These are phyloP conservation scores for Waitea zeae DNA, from an alignment of 1,284 basidiomycete genomes.

Conservation along the genomic window DNA sequence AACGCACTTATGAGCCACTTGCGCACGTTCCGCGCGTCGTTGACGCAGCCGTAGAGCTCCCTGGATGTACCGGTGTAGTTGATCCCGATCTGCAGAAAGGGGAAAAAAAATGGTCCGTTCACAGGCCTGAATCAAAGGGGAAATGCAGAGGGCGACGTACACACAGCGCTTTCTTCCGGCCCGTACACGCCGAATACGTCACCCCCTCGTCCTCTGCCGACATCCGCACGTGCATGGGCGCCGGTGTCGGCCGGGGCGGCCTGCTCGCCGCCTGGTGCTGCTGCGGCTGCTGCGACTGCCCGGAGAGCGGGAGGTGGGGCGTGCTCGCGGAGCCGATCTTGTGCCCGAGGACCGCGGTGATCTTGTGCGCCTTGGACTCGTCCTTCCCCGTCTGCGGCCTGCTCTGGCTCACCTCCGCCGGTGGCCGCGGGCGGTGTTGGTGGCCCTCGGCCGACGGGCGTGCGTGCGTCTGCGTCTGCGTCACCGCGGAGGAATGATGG, in stretches of 20 bases:
- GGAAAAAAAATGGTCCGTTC: not conserved
- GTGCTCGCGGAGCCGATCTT: too few species aligned
- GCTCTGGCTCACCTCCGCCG: too few species aligned
- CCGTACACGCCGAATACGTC: constrained; percentile 56
- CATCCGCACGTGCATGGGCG: too few species aligned
- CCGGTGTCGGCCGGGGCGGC: too few species aligned
- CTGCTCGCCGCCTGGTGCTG: constrained; percentile 5
- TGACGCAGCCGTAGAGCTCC: constrained; percentile 71
- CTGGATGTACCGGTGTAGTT: constrained; percentile 58
- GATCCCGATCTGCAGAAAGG: constrained; percentile 45
- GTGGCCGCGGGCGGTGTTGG: too few species aligned
- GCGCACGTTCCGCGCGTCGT: constrained; percentile 70
- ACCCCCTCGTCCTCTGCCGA: constrained; percentile 15
- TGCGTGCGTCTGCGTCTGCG: too few species aligned
- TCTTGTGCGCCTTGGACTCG: too few species aligned
- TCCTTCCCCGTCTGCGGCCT: too few species aligned
- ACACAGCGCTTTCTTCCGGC: constrained; percentile 55
- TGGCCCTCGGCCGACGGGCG: too few species aligned
- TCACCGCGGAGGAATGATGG: too few species aligned
- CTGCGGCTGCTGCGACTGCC: not conserved
- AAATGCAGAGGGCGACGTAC: constrained; percentile 27
- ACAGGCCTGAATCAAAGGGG: not conserved
- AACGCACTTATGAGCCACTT: constrained; percentile 50
- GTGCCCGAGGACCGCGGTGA: too few species aligned
- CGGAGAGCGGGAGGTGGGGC: too few species aligned